Conservation (phyloP, 352 stramenopile genomes). For the Phytophthora crassamura region DNA sequence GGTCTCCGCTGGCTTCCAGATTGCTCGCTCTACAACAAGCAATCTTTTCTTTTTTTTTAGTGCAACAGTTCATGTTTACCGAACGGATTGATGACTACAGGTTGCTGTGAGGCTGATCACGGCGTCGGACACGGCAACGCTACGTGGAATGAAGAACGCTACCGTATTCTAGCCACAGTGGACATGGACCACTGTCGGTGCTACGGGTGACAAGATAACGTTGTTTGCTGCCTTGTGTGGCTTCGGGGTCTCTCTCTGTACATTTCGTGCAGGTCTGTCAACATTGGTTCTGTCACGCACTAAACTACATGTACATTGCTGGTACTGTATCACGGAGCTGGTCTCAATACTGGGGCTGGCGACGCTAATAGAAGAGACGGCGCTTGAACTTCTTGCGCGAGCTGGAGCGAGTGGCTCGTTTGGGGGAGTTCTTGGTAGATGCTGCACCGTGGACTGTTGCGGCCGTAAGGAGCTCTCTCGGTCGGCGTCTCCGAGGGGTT, state of each 20-base stretch:
- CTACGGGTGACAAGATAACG: not conserved
- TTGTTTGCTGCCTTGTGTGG: not conserved
- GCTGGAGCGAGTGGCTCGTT: conserved; percentile 22
- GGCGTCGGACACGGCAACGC: no score
- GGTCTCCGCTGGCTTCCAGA: conserved; percentile 1
- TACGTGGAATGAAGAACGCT: no score
- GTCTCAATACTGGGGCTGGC: not conserved
- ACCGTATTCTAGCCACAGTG: no score
- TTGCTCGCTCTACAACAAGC: not conserved
- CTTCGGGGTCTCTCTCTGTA: no score
- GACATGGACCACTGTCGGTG: no score
- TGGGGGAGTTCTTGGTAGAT: conserved; percentile 1
- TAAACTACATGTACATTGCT: no score
- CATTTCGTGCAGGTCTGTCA: no score
- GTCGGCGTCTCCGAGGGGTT: conserved; percentile 12
- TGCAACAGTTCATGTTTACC: conserved; percentile 6
- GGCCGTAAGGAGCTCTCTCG: not conserved
- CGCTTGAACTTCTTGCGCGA: conserved; percentile 39
- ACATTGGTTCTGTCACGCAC: no score
- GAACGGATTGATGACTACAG: conserved; percentile 8
- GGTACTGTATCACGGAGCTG: no score
- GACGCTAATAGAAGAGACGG: conserved; percentile 33
- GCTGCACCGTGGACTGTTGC: not conserved
- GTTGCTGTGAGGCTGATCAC: no score
- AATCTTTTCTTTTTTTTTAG: no score